phyloP scores from a whole-genome alignment of 495 filamentous ascomycete genomes.

The Immersiella caudata region DNA sequence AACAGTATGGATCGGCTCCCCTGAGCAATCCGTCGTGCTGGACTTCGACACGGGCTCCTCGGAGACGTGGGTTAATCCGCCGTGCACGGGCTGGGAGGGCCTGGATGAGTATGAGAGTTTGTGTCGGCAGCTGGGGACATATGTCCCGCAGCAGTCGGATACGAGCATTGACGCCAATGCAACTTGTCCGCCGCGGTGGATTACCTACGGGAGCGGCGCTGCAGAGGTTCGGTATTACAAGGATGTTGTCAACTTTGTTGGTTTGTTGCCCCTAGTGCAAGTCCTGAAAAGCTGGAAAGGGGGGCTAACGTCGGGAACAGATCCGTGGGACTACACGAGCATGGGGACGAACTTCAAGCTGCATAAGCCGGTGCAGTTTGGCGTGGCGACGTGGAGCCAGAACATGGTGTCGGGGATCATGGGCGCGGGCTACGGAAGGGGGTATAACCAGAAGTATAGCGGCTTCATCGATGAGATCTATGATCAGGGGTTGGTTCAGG shows the following conservation, averaged over 20 bases:
- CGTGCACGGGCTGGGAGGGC: constrained; percentile 27
- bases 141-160: constrained; percentile 43
- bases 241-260: constrained; percentile 24
- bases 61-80: constrained; percentile 70
- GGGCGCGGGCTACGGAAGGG: constrained; percentile 60
- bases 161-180: constrained; percentile 67
- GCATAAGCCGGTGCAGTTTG: constrained; percentile 30
- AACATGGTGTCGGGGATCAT: constrained; percentile 59
- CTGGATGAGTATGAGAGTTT: constrained; percentile 19
- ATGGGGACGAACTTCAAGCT: constrained; percentile 6
- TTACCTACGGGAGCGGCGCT: constrained; percentile 29
- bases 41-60: constrained; percentile 78
- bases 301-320: constrained; percentile 5
- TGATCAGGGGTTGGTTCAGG: constrained; percentile 64
- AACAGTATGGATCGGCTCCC: constrained; percentile 66
- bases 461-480: constrained; percentile 65
- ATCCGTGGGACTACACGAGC: constrained; percentile 2
- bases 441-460: constrained; percentile 74
- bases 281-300: neutral
- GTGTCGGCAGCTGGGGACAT: constrained; percentile 25
- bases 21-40: constrained; percentile 56
- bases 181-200: constrained; percentile 58
- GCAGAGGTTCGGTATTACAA: constrained; percentile 22
- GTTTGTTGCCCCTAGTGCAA: constrained; percentile 11
- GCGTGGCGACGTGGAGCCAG: constrained; percentile 26